Evolutionary conservation across 768 basidiomycete genomes (phyloP).

Genomic region (Pilatotrama ljubarskyi): DNA sequence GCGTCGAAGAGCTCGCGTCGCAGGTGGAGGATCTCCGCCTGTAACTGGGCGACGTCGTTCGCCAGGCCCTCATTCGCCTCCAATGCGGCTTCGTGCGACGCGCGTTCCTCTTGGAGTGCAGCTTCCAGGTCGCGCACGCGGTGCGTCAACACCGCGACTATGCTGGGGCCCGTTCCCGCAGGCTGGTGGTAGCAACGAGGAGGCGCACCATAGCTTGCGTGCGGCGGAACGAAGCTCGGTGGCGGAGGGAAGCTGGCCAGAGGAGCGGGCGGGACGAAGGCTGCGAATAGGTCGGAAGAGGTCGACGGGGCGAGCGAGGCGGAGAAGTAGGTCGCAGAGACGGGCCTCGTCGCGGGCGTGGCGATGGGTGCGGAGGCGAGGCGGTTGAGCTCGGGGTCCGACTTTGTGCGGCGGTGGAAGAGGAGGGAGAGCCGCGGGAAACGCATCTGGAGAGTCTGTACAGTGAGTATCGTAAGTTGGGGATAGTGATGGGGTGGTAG

Average conservation of each 20-base stretch:
- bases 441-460: slow-evolving; percentile 18
- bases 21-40: slow-evolving; percentile 8
- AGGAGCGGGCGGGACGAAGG: slow-evolving; percentile 9
- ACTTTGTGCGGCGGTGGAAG: slow-evolving; percentile 27
- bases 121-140: slow-evolving; percentile 22
- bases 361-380: slow-evolving; percentile 16
- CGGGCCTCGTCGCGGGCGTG: slow-evolving; percentile 9
- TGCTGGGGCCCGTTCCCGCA: not conserved
- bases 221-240: not conserved
- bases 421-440: slow-evolving; percentile 27
- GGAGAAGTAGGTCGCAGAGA: slow-evolving; percentile 21
- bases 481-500: slow-evolving; percentile 6
- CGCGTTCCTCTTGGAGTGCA: slow-evolving; percentile 14
- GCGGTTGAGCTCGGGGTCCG: slow-evolving; percentile 25
- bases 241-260: not conserved
- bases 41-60: slow-evolving; percentile 9
- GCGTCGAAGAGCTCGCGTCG: slow-evolving; percentile 11
- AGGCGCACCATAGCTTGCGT: too few relatives aligned
- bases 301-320: not conserved
- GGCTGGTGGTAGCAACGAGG: not conserved
- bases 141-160: slow-evolving; percentile 11
- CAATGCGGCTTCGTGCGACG: slow-evolving; percentile 1
- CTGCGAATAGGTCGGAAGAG: slow-evolving; percentile 6
- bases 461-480: not conserved
- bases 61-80: slow-evolving; percentile 3